Conservation (phyloP, 352 stramenopile genomes). For the Hyaloperonospora brassicae region DNA sequence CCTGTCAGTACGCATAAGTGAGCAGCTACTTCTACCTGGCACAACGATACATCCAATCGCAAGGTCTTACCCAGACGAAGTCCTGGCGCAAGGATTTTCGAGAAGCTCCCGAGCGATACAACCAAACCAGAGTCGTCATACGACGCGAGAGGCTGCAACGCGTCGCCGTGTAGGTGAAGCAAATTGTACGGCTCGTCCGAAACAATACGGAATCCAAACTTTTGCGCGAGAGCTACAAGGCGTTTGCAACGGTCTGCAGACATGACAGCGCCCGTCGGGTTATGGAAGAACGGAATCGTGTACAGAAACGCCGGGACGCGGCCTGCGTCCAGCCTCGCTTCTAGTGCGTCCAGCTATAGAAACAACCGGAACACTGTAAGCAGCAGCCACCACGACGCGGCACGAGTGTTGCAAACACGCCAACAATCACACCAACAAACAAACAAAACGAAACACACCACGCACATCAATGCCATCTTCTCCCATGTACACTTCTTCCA, state of each 20-base stretch:
- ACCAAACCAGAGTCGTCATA: conserved; percentile 51
- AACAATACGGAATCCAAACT: conserved; percentile 82
- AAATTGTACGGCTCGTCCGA: conserved; percentile 93
- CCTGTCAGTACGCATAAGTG: conserved; percentile 19
- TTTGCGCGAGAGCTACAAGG: conserved; percentile 69
- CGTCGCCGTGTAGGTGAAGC: conserved; percentile 54
- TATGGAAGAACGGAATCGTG: conserved; percentile 87
- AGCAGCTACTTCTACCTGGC: too few species aligned
- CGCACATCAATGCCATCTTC: conserved; percentile 60
- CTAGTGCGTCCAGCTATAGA: conserved; percentile 59
- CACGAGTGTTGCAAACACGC: background rate
- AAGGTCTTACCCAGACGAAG: conserved; percentile 70
- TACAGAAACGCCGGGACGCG: conserved; percentile 87
- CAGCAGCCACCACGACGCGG: background rate
- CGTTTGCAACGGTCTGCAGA: conserved; percentile 49
- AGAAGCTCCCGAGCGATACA: conserved; percentile 89
- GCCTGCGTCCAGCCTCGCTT: conserved; percentile 46
- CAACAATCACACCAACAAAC: background rate
- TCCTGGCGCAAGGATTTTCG: conserved; percentile 91
- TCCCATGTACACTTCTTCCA: conserved; percentile 74
- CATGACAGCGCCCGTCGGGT: conserved; percentile 86
- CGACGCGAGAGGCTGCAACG: conserved; percentile 50
- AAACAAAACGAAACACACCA: conserved; percentile 18
- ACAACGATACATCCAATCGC: too few species aligned
- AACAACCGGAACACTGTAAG: conserved; percentile 1